Conservation (phyloP, 2,329 filamentous ascomycete species). For the Ceratocystis ficicola region DNA sequence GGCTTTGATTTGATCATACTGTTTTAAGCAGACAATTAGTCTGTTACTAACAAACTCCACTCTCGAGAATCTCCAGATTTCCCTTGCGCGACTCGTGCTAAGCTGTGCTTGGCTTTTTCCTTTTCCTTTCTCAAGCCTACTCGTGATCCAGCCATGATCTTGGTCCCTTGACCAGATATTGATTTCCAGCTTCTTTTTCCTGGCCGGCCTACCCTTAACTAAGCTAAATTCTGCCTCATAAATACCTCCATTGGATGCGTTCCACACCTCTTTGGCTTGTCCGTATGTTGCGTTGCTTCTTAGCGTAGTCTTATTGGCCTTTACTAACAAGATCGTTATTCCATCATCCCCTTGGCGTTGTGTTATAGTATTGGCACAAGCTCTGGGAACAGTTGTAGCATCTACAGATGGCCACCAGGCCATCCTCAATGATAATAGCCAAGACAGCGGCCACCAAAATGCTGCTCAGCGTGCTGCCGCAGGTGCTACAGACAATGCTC, state of each 20-base stretch:
- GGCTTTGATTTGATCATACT: not conserved
- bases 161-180: not conserved
- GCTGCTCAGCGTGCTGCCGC: not conserved
- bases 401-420: slow-evolving; percentile 4
- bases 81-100: not conserved
- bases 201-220: not conserved
- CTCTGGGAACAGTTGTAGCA: not conserved
- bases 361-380: slow-evolving; percentile 11
- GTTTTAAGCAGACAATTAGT: not conserved
- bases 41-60: not conserved
- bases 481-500: not conserved
- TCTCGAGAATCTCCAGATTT: not conserved
- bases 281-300: slow-evolving; percentile 4
- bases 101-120: slow-evolving; percentile 11
- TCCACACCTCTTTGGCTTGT: slow-evolving; percentile 13
- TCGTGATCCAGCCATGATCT: slow-evolving; percentile 7
- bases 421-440: slow-evolving; percentile 8
- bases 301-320: not conserved
- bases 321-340: not conserved
- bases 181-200: not conserved
- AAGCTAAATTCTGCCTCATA: slow-evolving; percentile 1
- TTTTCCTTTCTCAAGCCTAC: not conserved
- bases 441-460: not conserved
- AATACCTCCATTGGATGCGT: slow-evolving; percentile 4
- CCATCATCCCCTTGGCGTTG: not conserved